Conservation (phyloP, 1,284 basidiomycete species). For the Polyporus tsugae region DNA sequence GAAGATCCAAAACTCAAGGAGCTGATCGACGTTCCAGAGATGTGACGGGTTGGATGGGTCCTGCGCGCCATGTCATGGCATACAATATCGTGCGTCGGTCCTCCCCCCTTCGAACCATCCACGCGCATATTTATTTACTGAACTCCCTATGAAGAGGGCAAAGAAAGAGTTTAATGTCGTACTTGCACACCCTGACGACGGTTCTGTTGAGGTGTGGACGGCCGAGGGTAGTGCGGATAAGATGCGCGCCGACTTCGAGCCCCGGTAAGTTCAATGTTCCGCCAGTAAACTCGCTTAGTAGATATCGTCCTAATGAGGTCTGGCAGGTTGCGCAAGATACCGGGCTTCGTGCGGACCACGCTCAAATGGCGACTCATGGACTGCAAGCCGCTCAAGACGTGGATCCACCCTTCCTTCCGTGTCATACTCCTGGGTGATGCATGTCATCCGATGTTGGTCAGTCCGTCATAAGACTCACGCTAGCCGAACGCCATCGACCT, state of each 20-base stretch:
- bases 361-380: slow-evolving; percentile 56
- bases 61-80: slow-evolving; percentile 50
- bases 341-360: slow-evolving; percentile 49
- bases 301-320: not conserved
- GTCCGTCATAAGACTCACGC: too few species aligned
- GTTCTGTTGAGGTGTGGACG: slow-evolving; percentile 55
- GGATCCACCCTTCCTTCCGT: slow-evolving; percentile 49
- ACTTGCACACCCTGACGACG: slow-evolving; percentile 52
- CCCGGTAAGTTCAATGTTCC: slow-evolving; percentile 43
- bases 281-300: not conserved
- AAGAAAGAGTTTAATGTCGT: slow-evolving; percentile 54
- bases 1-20: slow-evolving; percentile 57
- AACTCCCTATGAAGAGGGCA: slow-evolving; percentile 39
- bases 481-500: too few species aligned
- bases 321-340: slow-evolving; percentile 49
- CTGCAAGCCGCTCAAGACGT: slow-evolving; percentile 50
- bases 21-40: slow-evolving; percentile 50
- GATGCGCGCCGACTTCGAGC: slow-evolving; percentile 54
- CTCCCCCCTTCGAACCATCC: not conserved
- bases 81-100: slow-evolving; percentile 52
- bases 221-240: slow-evolving; percentile 53
- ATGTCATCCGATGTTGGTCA: slow-evolving; percentile 68
- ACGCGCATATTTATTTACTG: not conserved
- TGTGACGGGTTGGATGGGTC: slow-evolving; percentile 56
- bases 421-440: slow-evolving; percentile 52